Evolutionary conservation across 331 rosid genomes (phyloP).

Genomic region (Malus hybrid): DNA sequence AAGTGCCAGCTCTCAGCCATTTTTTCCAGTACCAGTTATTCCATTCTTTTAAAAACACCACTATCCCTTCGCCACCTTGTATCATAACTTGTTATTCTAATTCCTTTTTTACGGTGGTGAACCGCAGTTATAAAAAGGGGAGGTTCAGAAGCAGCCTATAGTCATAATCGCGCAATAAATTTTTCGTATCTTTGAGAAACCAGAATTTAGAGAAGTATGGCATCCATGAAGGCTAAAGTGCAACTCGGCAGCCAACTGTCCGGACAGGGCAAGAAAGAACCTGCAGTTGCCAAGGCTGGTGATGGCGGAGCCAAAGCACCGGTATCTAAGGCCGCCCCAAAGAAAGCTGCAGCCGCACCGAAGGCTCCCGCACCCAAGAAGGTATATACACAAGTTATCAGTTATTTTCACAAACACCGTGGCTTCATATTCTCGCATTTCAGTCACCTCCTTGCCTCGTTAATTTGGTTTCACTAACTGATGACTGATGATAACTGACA

Average conservation of each 20-base stretch:
- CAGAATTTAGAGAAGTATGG: constrained; percentile 29
- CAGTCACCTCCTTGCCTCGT: no score
- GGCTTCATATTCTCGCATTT: no score
- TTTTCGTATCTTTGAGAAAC: neutral
- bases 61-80: neutral
- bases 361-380: constrained; percentile 43
- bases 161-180: neutral
- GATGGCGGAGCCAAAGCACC: constrained; percentile 35
- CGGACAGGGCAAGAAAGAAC: constrained; percentile 65
- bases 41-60: constrained; percentile 9
- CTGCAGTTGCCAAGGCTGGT: constrained; percentile 36
- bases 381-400: neutral
- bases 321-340: constrained; percentile 43
- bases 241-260: constrained; percentile 40
- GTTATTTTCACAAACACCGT: no score
- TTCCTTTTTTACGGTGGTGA: constrained; percentile 7
- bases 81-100: constrained; percentile 24
- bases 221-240: constrained; percentile 55
- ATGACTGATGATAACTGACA: neutral
- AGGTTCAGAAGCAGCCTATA: neutral
- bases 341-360: constrained; percentile 46
- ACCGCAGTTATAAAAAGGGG: constrained; percentile 16
- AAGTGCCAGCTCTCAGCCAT: neutral
- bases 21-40: constrained; percentile 9
- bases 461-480: neutral